Conservation (phyloP, 805 yeast genomes). For the Kazachstania taianensis region DNA sequence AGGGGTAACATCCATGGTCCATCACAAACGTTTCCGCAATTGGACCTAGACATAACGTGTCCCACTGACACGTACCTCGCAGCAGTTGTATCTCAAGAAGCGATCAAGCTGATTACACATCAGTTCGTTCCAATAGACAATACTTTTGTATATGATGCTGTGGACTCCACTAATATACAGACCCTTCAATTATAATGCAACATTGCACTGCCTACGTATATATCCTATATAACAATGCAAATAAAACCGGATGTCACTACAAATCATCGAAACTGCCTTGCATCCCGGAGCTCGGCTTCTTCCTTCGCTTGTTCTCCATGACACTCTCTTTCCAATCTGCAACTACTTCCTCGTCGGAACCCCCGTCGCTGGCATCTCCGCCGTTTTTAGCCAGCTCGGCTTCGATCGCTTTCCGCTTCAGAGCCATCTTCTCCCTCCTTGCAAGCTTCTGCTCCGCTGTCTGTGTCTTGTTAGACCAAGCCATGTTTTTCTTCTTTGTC, state of each 20-base stretch:
- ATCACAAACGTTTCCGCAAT: neutral
- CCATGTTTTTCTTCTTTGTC: slow-evolving; percentile 42
- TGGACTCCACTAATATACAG: slow-evolving; percentile 37
- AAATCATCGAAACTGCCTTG: slow-evolving; percentile 57
- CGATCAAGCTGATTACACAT: slow-evolving; percentile 58
- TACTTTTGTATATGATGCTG: slow-evolving; percentile 63
- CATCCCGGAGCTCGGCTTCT: slow-evolving; percentile 30
- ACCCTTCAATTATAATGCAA: slow-evolving; percentile 32
- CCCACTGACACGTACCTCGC: slow-evolving; percentile 48
- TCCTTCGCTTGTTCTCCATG: slow-evolving; percentile 51
- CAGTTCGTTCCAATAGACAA: slow-evolving; percentile 78
- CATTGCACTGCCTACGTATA: too few relatives aligned
- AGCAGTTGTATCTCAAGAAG: slow-evolving; percentile 81
- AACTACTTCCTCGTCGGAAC: slow-evolving; percentile 35
- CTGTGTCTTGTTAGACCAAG: slow-evolving; percentile 72
- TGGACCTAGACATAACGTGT: neutral
- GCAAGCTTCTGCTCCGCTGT: slow-evolving; percentile 50
- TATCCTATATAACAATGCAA: too few relatives aligned
- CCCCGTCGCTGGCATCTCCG: slow-evolving; percentile 32
- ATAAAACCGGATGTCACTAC: slow-evolving; percentile 23
- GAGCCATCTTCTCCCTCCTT: slow-evolving; percentile 52
- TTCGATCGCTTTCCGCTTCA: slow-evolving; percentile 55
- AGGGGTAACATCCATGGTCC: neutral
- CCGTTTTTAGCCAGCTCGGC: slow-evolving; percentile 33
- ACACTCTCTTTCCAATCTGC: slow-evolving; percentile 87